These are phyloP conservation scores for Leishmania tarentolae DNA, from an alignment of 208 protist genomes.

Conservation along the genomic window DNA sequence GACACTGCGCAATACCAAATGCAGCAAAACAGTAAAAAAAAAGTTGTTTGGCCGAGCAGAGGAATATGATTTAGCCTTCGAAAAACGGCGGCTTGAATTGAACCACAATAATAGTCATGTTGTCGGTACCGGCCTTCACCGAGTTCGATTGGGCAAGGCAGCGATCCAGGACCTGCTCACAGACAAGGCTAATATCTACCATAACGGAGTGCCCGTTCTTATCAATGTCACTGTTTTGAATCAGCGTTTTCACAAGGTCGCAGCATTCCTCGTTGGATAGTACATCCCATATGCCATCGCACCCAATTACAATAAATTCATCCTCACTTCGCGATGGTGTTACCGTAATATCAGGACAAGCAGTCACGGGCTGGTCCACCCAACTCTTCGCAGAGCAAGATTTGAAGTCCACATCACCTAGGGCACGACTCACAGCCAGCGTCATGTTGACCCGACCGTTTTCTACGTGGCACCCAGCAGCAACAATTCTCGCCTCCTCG, in stretches of 20 bases:
- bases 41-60: neutral
- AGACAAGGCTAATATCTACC: constrained; percentile 77
- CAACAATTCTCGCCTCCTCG: constrained; percentile 84
- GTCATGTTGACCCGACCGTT: constrained; percentile 92
- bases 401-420: constrained; percentile 95
- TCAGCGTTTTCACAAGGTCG: constrained; percentile 46
- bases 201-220: constrained; percentile 22
- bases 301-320: constrained; percentile 92
- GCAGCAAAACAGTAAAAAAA: constrained; percentile 4
- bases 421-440: constrained; percentile 91
- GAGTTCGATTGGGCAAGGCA: constrained; percentile 69
- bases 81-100: constrained; percentile 86
- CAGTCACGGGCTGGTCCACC: constrained; percentile 82
- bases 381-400: constrained; percentile 50
- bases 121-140: constrained; percentile 72
- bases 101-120: constrained; percentile 91
- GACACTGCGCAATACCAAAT: neutral
- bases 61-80: constrained; percentile 12
- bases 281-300: constrained; percentile 95
- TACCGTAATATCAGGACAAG: constrained; percentile 68
- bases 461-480: constrained; percentile 82
- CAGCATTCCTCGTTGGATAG: constrained; percentile 83
- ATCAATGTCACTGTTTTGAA: constrained; percentile 32
- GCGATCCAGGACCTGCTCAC: constrained; percentile 74
- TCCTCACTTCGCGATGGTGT: constrained; percentile 46